Percentiles rank a stretch among this genome's conserved stretches.
These are phyloP conservation scores for Buxus sempervirens DNA, from an alignment of 164 flowering plant genomes.

Conservation along the genomic window DNA sequence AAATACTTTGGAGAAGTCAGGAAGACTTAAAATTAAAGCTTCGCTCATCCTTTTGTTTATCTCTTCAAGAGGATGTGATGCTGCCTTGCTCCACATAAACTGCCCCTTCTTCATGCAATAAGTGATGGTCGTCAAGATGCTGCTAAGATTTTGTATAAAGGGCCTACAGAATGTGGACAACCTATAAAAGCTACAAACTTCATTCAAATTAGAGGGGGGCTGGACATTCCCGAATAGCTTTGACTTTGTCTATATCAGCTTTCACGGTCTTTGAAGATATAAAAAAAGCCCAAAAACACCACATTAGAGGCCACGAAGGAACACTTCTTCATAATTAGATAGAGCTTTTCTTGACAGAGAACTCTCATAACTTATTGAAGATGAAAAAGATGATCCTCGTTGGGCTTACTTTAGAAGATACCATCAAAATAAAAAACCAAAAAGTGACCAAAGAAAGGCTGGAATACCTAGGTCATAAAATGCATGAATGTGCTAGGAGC, in stretches of 20 bases:
- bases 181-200: background rate
- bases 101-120: background rate
- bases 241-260: background rate
- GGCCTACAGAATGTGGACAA: background rate
- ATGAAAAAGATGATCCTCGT: background rate
- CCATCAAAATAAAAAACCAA: background rate
- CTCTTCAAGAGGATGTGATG: too few relatives aligned
- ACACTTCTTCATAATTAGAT: background rate
- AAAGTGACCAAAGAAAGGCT: background rate
- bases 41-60: background rate
- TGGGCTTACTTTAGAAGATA: background rate
- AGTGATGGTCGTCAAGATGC: background rate
- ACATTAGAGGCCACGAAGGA: background rate
- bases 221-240: background rate
- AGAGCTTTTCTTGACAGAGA: background rate
- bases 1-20: slow-evolving; percentile 1
- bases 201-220: background rate
- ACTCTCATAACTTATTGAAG: slow-evolving; percentile 1
- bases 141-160: slow-evolving; percentile 2
- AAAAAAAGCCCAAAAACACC: background rate
- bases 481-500: background rate
- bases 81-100: background rate
- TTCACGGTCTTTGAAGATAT: background rate
- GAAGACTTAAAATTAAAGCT: background rate
- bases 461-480: background rate